Evolutionary conservation across 2,329 filamentous ascomycete species (phyloP).

Genomic region (Daldinia eschscholtzii): DNA sequence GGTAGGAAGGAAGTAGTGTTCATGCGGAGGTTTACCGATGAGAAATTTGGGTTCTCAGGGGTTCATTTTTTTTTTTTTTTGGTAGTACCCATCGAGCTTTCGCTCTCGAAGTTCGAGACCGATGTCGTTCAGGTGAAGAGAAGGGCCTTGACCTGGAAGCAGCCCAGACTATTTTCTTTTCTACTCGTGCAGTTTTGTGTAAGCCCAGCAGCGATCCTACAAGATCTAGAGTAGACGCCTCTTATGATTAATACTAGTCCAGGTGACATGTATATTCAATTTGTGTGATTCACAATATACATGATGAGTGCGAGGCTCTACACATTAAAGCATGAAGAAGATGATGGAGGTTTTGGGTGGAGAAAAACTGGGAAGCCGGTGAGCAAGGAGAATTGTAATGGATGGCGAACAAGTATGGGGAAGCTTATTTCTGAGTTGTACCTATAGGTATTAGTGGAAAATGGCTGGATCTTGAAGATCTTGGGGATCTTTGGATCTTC

Average conservation of each 20-base stretch:
- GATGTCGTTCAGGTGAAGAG: neutral
- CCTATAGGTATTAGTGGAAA: neutral
- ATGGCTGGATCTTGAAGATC: neutral
- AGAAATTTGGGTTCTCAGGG: neutral
- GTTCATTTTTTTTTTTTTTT: neutral
- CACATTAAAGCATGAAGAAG: too few species aligned
- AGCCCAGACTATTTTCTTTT: neutral
- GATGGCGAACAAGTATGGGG: neutral
- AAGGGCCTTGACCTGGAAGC: neutral
- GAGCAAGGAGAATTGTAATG: neutral
- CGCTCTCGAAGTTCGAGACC: neutral
- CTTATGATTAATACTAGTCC: neutral
- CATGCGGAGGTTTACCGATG: neutral
- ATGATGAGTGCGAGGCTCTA: neutral
- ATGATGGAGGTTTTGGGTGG: neutral
- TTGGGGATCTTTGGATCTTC: conserved; percentile 3
- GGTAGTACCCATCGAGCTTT: neutral
- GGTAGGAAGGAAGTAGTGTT: neutral
- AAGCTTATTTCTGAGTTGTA: neutral
- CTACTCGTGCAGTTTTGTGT: neutral
- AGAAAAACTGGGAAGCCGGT: neutral
- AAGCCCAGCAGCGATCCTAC: neutral
- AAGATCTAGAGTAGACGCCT: neutral
- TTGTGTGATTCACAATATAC: too few species aligned
- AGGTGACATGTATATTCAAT: too few species aligned